Conservation (phyloP, 176 grass and related monocot species). For the Tuctoria greenei region DNA sequence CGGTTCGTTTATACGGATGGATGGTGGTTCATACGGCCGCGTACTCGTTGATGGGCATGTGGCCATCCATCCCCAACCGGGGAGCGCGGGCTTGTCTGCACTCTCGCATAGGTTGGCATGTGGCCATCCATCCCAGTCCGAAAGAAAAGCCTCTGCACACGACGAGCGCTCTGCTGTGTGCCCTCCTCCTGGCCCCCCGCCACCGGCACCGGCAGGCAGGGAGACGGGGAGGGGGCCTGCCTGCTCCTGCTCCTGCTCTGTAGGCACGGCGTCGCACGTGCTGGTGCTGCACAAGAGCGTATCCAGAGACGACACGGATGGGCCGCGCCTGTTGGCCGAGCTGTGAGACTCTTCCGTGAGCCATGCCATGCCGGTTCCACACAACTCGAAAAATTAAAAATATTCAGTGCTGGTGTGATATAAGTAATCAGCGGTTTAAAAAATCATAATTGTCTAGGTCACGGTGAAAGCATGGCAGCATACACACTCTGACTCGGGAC, state of each 20-base stretch:
- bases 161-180: neutral
- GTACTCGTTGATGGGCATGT: neutral
- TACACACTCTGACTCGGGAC: neutral
- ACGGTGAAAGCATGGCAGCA: neutral
- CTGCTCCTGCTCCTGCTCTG: neutral
- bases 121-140: neutral
- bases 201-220: neutral
- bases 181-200: neutral
- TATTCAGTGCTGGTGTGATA: neutral
- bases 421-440: neutral
- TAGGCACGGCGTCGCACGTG: slow-evolving; percentile 5
- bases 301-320: neutral
- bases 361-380: neutral
- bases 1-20: neutral
- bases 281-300: neutral
- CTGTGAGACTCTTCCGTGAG: neutral
- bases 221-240: neutral
- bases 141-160: neutral
- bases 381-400: neutral
- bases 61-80: no score
- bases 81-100: neutral
- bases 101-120: slow-evolving; percentile 3
- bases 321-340: neutral
- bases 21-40: no score
- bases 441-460: neutral